Conservation (phyloP, 73 alveolate species). For the Paramecium bursaria region DNA sequence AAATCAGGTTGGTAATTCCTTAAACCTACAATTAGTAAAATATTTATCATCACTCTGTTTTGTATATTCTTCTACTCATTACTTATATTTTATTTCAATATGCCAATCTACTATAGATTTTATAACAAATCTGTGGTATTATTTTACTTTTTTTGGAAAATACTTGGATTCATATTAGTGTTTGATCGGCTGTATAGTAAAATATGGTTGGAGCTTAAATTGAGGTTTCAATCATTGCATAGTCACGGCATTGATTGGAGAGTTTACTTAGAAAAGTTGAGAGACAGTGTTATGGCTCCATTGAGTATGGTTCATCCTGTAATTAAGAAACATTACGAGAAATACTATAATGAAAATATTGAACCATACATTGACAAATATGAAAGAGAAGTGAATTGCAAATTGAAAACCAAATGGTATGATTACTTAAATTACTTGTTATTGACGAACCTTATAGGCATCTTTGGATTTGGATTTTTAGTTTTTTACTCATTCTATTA, state of each 20-base stretch:
- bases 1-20: conserved; percentile 47
- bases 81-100: neutral
- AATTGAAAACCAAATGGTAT: conserved; percentile 57
- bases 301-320: too few relatives aligned
- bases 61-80: neutral
- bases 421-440: conserved; percentile 47
- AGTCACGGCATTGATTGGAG: conserved; percentile 31
- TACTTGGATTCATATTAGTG: neutral
- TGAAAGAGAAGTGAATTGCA: conserved; percentile 17
- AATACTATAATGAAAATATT: conserved; percentile 27
- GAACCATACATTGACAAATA: conserved; percentile 40
- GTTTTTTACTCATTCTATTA: neutral
- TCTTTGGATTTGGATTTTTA: conserved; percentile 16
- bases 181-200: conserved; percentile 47
- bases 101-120: conserved; percentile 44
- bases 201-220: conserved; percentile 48
- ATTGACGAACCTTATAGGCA: conserved; percentile 24
- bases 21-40: conserved; percentile 24
- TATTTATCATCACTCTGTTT: neutral
- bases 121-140: neutral
- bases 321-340: too few relatives aligned
- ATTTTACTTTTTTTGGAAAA: neutral
- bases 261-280: neutral
- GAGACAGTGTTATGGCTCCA: conserved; percentile 1
- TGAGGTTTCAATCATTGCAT: conserved; percentile 46